phyloP scores from a whole-genome alignment of 441 rosid species.

The Pelargonium cotyledonis region DNA sequence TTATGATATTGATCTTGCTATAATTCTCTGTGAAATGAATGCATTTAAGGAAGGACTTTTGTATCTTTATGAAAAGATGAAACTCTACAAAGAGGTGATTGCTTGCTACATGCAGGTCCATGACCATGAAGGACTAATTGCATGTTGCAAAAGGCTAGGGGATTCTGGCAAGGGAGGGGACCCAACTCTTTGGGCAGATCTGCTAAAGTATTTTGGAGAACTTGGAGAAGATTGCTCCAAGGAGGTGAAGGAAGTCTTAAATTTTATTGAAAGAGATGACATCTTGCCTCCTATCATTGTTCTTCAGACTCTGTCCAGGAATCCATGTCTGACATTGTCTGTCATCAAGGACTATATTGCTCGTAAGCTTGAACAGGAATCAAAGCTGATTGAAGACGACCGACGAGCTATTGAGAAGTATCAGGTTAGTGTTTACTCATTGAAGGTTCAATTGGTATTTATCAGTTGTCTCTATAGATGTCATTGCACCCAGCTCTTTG shows the following conservation, averaged over 20 bases:
- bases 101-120: slow-evolving; percentile 96
- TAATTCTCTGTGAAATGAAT: slow-evolving; percentile 94
- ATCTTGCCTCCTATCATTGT: slow-evolving; percentile 94
- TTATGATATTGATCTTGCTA: slow-evolving; percentile 93
- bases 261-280: slow-evolving; percentile 86
- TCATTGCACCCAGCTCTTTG: slow-evolving; percentile 6
- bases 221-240: slow-evolving; percentile 95
- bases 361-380: slow-evolving; percentile 91
- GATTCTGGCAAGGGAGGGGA: slow-evolving; percentile 91
- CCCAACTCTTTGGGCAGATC: slow-evolving; percentile 95
- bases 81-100: slow-evolving; percentile 86
- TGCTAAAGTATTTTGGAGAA: slow-evolving; percentile 94
- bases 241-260: slow-evolving; percentile 88
- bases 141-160: slow-evolving; percentile 90
- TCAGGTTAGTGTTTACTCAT: slow-evolving; percentile 51
- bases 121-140: slow-evolving; percentile 89
- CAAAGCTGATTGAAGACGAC: slow-evolving; percentile 88
- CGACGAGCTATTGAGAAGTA: slow-evolving; percentile 82
- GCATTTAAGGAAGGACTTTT: slow-evolving; percentile 75
- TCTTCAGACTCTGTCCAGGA: slow-evolving; percentile 81
- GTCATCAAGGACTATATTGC: slow-evolving; percentile 94
- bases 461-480: not conserved
- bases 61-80: slow-evolving; percentile 92
- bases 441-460: slow-evolving; percentile 8
- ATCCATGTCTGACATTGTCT: slow-evolving; percentile 89